Percentiles rank a stretch among this genome's conserved stretches.
phyloP scores from a whole-genome alignment of 2,329 filamentous ascomycete species.

The Clathrospora elynae region DNA sequence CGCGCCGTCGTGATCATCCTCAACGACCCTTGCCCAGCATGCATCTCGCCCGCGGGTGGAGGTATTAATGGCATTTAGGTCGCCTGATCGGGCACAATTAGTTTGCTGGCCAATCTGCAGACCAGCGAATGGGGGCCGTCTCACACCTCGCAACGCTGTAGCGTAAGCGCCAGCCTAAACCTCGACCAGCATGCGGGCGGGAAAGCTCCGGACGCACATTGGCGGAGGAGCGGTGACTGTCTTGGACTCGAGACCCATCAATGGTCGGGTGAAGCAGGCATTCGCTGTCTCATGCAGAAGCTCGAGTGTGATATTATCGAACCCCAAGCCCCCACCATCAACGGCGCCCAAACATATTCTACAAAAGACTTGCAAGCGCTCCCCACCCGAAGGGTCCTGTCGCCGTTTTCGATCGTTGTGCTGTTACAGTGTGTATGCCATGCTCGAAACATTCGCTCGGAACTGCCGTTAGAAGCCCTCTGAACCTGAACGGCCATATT shows the following conservation, averaged over 20 bases:
- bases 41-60: constrained; percentile 17
- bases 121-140: constrained; percentile 38
- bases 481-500: constrained; percentile 19
- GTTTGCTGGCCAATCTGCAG: constrained; percentile 19
- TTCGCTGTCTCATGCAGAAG: constrained; percentile 43
- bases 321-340: constrained; percentile 40
- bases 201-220: constrained; percentile 37
- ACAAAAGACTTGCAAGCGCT: constrained; percentile 52
- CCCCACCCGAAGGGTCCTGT: constrained; percentile 49
- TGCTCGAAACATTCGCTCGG: constrained; percentile 32
- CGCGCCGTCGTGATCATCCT: constrained; percentile 25
- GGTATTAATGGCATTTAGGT: constrained; percentile 43
- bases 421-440: constrained; percentile 40
- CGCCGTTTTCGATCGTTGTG: constrained; percentile 43
- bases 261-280: constrained; percentile 34
- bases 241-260: constrained; percentile 31
- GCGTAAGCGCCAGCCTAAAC: constrained; percentile 43
- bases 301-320: constrained; percentile 37
- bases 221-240: constrained; percentile 31
- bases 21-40: constrained; percentile 24
- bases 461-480: constrained; percentile 29
- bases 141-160: constrained; percentile 34
- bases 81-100: constrained; percentile 35
- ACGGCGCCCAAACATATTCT: constrained; percentile 42
- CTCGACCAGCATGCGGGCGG: constrained; percentile 35